Evolutionary conservation across 2,329 filamentous ascomycete genomes (phyloP).

Genomic region (Fusarium lyarnte): DNA sequence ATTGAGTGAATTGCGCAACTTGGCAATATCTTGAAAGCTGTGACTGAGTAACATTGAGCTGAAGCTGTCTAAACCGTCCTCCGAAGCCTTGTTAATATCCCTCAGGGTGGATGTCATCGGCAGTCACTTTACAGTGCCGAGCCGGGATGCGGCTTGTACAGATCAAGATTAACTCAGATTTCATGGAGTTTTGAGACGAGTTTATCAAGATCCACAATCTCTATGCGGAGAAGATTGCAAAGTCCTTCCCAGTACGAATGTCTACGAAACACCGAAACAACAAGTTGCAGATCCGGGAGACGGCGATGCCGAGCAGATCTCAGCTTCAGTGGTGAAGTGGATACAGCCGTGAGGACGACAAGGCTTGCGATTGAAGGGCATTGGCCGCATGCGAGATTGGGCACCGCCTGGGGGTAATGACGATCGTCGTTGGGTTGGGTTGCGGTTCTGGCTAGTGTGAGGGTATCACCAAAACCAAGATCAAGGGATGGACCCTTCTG

Average conservation of each 20-base stretch:
- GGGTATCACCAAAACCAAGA: constrained; percentile 19
- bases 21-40: background rate
- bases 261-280: constrained; percentile 19
- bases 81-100: background rate
- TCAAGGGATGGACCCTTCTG: constrained; percentile 9
- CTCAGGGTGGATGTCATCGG: background rate
- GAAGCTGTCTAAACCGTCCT: background rate
- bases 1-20: constrained; percentile 1
- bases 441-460: constrained; percentile 29
- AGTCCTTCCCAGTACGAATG: background rate
- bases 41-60: background rate
- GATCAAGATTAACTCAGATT: constrained; percentile 13
- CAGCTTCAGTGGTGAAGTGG: constrained; percentile 11
- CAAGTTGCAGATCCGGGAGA: constrained; percentile 26
- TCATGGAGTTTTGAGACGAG: background rate
- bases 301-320: constrained; percentile 35
- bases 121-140: constrained; percentile 17
- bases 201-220: constrained; percentile 13
- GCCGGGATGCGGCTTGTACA: constrained; percentile 5
- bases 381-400: constrained; percentile 5
- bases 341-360: background rate
- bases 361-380: background rate
- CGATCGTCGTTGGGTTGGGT: constrained; percentile 23
- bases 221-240: constrained; percentile 9
- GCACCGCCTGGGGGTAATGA: constrained; percentile 23